phyloP scores from a whole-genome alignment of 1,284 basidiomycete species.

The Peniophora sp. region DNA sequence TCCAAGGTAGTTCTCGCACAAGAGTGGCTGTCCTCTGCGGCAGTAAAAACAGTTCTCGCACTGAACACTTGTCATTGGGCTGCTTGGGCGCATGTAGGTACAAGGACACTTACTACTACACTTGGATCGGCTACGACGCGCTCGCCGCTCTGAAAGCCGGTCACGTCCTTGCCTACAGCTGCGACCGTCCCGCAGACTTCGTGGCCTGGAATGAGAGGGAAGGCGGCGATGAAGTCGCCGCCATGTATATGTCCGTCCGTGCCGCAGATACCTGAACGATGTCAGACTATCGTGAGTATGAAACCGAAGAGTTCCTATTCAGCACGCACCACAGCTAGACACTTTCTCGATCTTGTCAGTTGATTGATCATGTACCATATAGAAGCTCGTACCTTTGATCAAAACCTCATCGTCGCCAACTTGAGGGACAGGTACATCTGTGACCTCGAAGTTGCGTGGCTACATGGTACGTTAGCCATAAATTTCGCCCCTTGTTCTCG shows the following conservation, averaged over 20 bases:
- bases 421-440: slow-evolving; percentile 33
- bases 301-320: background rate
- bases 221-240: slow-evolving; percentile 53
- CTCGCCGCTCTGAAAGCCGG: slow-evolving; percentile 46
- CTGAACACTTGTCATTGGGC: slow-evolving; percentile 12
- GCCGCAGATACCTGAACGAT: slow-evolving; percentile 34
- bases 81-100: background rate
- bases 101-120: slow-evolving; percentile 25
- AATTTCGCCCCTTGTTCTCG: too few species aligned
- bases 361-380: background rate
- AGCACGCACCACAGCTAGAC: slow-evolving; percentile 17
- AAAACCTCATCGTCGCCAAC: slow-evolving; percentile 44
- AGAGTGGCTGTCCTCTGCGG: slow-evolving; percentile 41
- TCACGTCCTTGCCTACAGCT: slow-evolving; percentile 46
- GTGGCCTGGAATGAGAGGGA: slow-evolving; percentile 53
- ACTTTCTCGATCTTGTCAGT: slow-evolving; percentile 12
- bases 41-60: slow-evolving; percentile 56
- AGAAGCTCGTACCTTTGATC: slow-evolving; percentile 34
- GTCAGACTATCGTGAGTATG: background rate
- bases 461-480: slow-evolving; percentile 3
- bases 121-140: slow-evolving; percentile 51
- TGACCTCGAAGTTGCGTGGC: slow-evolving; percentile 27
- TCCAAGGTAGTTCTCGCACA: slow-evolving; percentile 50
- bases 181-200: slow-evolving; percentile 49
- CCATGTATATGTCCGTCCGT: slow-evolving; percentile 54